Conservation (phyloP, 495 filamentous ascomycete species). For the Aspergillus incahuasiensis region DNA sequence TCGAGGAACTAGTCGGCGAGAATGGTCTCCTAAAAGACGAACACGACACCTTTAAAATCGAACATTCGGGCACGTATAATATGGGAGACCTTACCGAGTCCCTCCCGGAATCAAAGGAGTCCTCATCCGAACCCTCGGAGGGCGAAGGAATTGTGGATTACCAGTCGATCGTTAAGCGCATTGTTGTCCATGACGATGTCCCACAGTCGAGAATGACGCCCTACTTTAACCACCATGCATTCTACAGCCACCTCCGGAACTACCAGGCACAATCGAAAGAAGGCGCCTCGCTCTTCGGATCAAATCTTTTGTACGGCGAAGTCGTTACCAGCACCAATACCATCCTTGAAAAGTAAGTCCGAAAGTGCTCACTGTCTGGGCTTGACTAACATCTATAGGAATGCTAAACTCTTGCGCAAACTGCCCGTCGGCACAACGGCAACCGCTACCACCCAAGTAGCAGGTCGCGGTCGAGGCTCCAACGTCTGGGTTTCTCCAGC, state of each 20-base stretch:
- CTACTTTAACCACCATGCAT: conserved; percentile 81
- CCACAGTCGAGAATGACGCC: conserved; percentile 76
- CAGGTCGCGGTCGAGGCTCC: conserved; percentile 82
- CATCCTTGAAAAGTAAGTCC: conserved; percentile 80
- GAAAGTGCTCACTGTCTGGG: neutral
- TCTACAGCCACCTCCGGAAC: conserved; percentile 64
- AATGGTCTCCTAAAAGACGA: conserved; percentile 78
- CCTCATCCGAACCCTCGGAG: conserved; percentile 3
- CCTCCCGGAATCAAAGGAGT: conserved; percentile 33
- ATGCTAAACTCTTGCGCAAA: conserved; percentile 67
- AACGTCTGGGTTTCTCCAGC: conserved; percentile 96
- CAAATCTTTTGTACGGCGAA: conserved; percentile 79
- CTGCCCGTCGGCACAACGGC: conserved; percentile 80
- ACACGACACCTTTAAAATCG: conserved; percentile 78
- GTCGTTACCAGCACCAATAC: conserved; percentile 93
- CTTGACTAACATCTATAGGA: conserved; percentile 46
- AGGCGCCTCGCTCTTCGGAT: conserved; percentile 64
- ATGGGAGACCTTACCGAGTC: conserved; percentile 49
- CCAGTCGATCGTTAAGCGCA: conserved; percentile 64
- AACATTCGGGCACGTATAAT: conserved; percentile 61
- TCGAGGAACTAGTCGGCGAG: conserved; percentile 63
- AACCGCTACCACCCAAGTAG: conserved; percentile 88
- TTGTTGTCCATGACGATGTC: conserved; percentile 63
- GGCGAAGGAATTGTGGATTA: conserved; percentile 66
- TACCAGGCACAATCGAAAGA: conserved; percentile 56